These are phyloP conservation scores for Forsythia suspensa DNA, from an alignment of 257 asterid genomes.

Conservation along the genomic window DNA sequence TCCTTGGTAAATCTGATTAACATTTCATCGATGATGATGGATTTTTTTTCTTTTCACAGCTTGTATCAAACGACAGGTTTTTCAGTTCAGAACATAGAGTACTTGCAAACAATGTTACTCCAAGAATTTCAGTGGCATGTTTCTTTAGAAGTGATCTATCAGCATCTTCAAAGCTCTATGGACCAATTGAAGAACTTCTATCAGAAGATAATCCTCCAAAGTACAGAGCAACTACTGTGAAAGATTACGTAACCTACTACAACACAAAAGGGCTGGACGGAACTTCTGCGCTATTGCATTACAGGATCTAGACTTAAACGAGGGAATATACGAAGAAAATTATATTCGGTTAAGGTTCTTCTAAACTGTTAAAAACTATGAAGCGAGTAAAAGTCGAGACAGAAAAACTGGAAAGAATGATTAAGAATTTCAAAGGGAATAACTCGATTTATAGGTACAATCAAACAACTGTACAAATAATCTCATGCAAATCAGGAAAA, in stretches of 20 bases:
- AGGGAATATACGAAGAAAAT: no score
- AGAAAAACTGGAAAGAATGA: no score
- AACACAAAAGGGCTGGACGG: conserved; percentile 49
- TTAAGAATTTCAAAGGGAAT: no score
- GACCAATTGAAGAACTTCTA: conserved; percentile 52
- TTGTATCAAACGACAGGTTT: conserved; percentile 49
- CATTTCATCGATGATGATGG: no score
- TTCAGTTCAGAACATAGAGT: conserved; percentile 59
- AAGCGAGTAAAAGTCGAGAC: no score
- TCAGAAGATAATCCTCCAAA: conserved; percentile 52
- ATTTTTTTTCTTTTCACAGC: conserved; percentile 28
- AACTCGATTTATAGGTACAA: no score
- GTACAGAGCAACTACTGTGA: conserved; percentile 35
- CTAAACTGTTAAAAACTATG: no score
- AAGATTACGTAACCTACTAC: conserved; percentile 37
- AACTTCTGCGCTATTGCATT: conserved; percentile 41
- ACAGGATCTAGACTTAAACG: conserved; percentile 24
- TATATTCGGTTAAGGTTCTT: background rate
- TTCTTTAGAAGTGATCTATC: conserved; percentile 35
- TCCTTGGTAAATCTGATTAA: no score
- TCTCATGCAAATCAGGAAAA: no score
- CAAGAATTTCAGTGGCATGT: conserved; percentile 64
- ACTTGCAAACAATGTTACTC: conserved; percentile 26
- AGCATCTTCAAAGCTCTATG: conserved; percentile 28
- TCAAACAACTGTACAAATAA: no score